Conservation (phyloP, 306 rosid species). For the barrel medic (Medicago truncatula) region DNA sequence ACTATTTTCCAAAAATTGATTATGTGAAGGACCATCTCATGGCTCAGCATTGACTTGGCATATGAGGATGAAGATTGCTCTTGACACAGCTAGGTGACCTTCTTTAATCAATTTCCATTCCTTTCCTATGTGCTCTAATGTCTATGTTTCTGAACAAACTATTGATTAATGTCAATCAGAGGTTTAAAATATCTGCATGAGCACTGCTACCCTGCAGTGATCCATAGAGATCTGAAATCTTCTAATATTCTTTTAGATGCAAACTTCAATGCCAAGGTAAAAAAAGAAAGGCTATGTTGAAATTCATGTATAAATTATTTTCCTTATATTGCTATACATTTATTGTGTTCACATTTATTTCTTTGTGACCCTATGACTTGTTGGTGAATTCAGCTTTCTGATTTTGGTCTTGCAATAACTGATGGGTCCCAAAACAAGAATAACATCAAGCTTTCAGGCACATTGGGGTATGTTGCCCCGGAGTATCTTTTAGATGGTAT, state of each 20-base stretch:
- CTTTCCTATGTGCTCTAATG: constrained; percentile 1
- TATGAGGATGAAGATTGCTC: constrained; percentile 94
- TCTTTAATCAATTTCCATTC: constrained; percentile 30
- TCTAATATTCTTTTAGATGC: constrained; percentile 98
- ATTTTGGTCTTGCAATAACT: constrained; percentile 91
- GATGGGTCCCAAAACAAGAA: constrained; percentile 86
- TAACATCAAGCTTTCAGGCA: constrained; percentile 90
- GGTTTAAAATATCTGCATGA: constrained; percentile 96
- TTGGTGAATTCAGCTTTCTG: constrained; percentile 77
- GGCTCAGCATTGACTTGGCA: constrained; percentile 90
- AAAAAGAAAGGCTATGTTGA: constrained; percentile 34
- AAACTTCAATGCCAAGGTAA: constrained; percentile 95
- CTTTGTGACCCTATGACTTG: constrained; percentile 27
- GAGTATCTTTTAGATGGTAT: constrained; percentile 98
- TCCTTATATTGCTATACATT: constrained; percentile 25
- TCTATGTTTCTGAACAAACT: constrained; percentile 40
- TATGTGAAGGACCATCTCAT: constrained; percentile 77
- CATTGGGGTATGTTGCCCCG: constrained; percentile 94
- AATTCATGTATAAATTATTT: constrained; percentile 14
- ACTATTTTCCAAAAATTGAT: constrained; percentile 16
- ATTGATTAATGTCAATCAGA: constrained; percentile 61
- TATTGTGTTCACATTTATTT: constrained; percentile 27
- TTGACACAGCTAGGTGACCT: constrained; percentile 88
- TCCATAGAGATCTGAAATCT: constrained; percentile 99
- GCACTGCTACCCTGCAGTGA: constrained; percentile 83